Evolutionary conservation across 306 rosid species (phyloP), one percentile per base, ranked within the genome.

Genomic region (Begonia peltatifolia): DNA sequence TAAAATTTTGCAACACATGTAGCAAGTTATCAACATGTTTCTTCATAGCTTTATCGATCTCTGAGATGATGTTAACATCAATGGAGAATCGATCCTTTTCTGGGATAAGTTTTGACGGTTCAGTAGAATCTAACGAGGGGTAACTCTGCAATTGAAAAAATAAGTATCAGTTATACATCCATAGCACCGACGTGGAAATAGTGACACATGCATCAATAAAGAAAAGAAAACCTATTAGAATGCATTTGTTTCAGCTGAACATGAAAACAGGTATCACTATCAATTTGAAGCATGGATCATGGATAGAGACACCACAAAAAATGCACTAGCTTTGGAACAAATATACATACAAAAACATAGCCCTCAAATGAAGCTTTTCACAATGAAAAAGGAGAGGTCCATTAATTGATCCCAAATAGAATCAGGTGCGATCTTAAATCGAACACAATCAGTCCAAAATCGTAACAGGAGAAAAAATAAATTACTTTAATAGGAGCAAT

Each of bases 1-100:
- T 71, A 71, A 87, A 78, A 68, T 84, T 87, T 63, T 87, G 94
- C 69, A 87, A 50, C 18, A 73, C 84, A 66, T 81, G 79, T 50
- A 80, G 30, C 22, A 50, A 50, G 18, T 50, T 15, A 15, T 50
- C 53, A 11, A 15, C 18, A 9, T 50, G 22, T 15, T 15, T 50
- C 11, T 53, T 53, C 43, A 53, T 36, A 13, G 15, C 14, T 36
- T 30, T 78, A 72, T 84, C 94, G 67, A 87, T 87, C 81, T 84
- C 87, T 50, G 87, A 64, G 70, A 81, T 52, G 44, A 84, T 71
- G 58, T 74, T 10, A 35, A 42, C 17, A n/a, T 30, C 57, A 10
- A 35, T 13, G 79, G 67, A 72, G 57, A 58, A 70, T 30, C 3
- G 79, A 47, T 79, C 87, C 74, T 73, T 81, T 72, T 79, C 87